These are phyloP conservation scores for Sungouiella blattae DNA, from an alignment of 805 yeast genomes.

Conservation along the genomic window DNA sequence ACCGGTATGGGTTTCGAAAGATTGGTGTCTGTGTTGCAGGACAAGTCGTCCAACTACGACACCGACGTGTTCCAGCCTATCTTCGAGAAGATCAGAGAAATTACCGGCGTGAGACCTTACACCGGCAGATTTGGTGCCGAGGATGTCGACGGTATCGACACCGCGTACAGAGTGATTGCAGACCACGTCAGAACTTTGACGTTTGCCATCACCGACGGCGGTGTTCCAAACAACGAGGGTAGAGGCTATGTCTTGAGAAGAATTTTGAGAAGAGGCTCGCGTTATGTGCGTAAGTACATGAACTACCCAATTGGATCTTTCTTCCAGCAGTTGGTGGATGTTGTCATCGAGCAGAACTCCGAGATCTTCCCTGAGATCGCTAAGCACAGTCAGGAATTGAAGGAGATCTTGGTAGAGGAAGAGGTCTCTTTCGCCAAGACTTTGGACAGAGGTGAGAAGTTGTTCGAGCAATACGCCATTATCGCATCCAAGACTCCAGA, in stretches of 20 bases:
- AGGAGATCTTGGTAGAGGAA: constrained; percentile 93
- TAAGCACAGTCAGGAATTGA: constrained; percentile 66
- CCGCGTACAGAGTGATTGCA: constrained; percentile 96
- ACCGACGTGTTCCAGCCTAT: constrained; percentile 94
- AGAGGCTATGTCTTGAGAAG: constrained; percentile 98
- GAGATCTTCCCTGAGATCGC: constrained; percentile 90
- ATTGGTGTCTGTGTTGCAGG: constrained; percentile 89
- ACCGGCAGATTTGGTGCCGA: constrained; percentile 91
- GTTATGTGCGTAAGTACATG: constrained; percentile 95
- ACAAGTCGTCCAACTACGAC: constrained; percentile 90
- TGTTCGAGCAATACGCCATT: constrained; percentile 89
- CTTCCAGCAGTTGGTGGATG: constrained; percentile 89
- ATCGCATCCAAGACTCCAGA: constrained; percentile 72
- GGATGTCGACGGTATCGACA: constrained; percentile 91
- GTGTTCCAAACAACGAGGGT: constrained; percentile 98
- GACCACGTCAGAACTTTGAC: constrained; percentile 98
- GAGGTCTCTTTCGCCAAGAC: constrained; percentile 94
- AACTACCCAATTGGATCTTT: constrained; percentile 92
- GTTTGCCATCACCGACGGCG: constrained; percentile 96
- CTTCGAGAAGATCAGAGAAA: constrained; percentile 80
- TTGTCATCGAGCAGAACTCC: constrained; percentile 81
- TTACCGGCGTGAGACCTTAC: constrained; percentile 90
- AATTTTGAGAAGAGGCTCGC: constrained; percentile 95
- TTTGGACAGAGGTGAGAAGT: constrained; percentile 94
- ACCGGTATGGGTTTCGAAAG: constrained; percentile 99